Evolutionary conservation across 257 asterid genomes (phyloP).

Genomic region (Fraxinus americana): DNA sequence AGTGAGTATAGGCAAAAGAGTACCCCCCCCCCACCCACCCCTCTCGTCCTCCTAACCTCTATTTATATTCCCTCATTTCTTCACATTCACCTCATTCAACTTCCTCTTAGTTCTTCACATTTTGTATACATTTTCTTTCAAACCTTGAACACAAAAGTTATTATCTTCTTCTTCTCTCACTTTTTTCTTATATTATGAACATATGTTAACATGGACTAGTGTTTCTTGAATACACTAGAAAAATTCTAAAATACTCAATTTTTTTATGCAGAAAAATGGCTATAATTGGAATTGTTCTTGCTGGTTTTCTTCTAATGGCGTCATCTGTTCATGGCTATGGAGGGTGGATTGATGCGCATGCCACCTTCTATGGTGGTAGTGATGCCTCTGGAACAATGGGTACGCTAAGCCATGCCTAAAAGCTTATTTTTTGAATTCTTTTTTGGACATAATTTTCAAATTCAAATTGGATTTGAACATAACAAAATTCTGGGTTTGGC

Average conservation of each 20-base stretch:
- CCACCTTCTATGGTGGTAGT: slow-evolving; percentile 90
- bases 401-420: slow-evolving; percentile 23
- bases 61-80: slow-evolving; percentile 48
- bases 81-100: slow-evolving; percentile 34
- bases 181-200: background rate
- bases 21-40: background rate
- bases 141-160: background rate
- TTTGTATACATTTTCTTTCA: slow-evolving; percentile 10
- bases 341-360: slow-evolving; percentile 80
- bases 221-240: background rate
- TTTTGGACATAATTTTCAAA: background rate
- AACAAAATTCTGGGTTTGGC: background rate
- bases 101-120: background rate
- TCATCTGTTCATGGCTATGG: slow-evolving; percentile 49
- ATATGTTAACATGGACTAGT: background rate
- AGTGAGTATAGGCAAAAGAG: background rate
- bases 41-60: slow-evolving; percentile 20
- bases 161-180: background rate
- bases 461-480: background rate
- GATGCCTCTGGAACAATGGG: slow-evolving; percentile 99
- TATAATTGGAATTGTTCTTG: slow-evolving; percentile 34
- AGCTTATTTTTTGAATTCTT: background rate
- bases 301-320: slow-evolving; percentile 44
- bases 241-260: slow-evolving; percentile 6
- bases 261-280: slow-evolving; percentile 43